Evolutionary conservation across 2,329 filamentous ascomycete genomes (phyloP).

Genomic region (Ascochyta pisi): DNA sequence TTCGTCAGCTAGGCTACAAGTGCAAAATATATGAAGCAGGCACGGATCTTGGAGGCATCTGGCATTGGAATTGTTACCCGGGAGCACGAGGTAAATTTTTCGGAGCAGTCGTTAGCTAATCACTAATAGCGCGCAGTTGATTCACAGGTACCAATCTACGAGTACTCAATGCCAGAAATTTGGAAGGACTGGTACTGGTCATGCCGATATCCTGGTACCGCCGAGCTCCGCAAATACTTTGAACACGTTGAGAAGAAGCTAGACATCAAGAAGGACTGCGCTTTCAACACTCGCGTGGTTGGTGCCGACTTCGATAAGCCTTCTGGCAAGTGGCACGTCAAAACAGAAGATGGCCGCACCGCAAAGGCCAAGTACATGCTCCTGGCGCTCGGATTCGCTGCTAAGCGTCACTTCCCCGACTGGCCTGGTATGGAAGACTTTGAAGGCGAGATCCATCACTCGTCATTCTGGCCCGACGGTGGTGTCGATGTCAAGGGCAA

Average conservation of each 20-base stretch:
- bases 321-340: conserved; percentile 58
- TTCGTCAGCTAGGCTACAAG: conserved; percentile 50
- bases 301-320: conserved; percentile 60
- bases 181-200: conserved; percentile 65
- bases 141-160: conserved; percentile 56
- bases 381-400: conserved; percentile 63
- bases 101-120: neutral
- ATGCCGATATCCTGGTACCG: conserved; percentile 59
- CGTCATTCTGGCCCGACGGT: conserved; percentile 66
- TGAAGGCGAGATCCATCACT: conserved; percentile 66
- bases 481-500: conserved; percentile 65
- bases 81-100: conserved; percentile 45
- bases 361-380: conserved; percentile 61
- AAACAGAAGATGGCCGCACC: conserved; percentile 59
- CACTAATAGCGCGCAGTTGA: conserved; percentile 43
- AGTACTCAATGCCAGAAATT: conserved; percentile 56
- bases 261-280: conserved; percentile 62
- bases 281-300: conserved; percentile 64
- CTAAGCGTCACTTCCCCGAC: conserved; percentile 67
- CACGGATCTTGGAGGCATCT: conserved; percentile 52
- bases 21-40: conserved; percentile 52
- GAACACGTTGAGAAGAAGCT: conserved; percentile 64
- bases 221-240: conserved; percentile 65
- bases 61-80: conserved; percentile 55
- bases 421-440: conserved; percentile 67